Percentiles rank a stretch among this genome's conserved stretches.
phyloP scores from a whole-genome alignment of 495 filamentous ascomycete genomes.

The Glutinoglossum americanum region DNA sequence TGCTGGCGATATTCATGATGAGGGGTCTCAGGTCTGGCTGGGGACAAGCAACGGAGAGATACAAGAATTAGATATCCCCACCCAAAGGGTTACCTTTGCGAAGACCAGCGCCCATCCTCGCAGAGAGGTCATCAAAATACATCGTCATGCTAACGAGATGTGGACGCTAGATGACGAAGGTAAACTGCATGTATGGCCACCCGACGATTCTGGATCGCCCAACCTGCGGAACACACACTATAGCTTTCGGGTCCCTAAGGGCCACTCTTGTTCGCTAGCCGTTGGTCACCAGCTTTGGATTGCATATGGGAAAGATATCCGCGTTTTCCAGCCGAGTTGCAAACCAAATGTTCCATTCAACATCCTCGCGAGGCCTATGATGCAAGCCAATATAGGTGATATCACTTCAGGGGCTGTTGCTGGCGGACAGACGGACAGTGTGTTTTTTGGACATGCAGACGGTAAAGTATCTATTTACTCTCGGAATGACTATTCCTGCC shows the following conservation, averaged over 20 bases:
- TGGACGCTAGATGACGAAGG: constrained; percentile 91
- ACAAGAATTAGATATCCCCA: constrained; percentile 61
- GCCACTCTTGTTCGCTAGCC: constrained; percentile 72
- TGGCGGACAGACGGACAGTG: constrained; percentile 49
- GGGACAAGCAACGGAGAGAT: constrained; percentile 74
- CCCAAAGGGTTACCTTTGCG: constrained; percentile 40
- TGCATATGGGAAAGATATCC: constrained; percentile 67
- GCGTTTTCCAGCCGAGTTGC: constrained; percentile 55
- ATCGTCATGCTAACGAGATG: constrained; percentile 67
- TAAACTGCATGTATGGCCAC: constrained; percentile 68
- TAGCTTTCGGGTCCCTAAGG: constrained; percentile 50
- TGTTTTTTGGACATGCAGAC: constrained; percentile 82
- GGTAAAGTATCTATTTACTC: constrained; percentile 91
- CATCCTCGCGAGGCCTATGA: constrained; percentile 43
- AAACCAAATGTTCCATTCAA: constrained; percentile 48
- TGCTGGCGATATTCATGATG: constrained; percentile 41
- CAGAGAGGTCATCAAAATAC: constrained; percentile 68
- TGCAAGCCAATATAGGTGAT: constrained; percentile 48
- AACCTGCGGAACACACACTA: constrained; percentile 45
- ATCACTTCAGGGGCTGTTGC: constrained; percentile 70
- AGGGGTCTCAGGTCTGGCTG: constrained; percentile 74
- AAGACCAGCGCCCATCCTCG: constrained; percentile 55
- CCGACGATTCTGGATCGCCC: constrained; percentile 53
- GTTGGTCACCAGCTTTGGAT: constrained; percentile 69
- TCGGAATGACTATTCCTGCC: constrained; percentile 44